A percentile compares a stretch with the other conserved stretches of the same genome.
phyloP scores from a whole-genome alignment of 2,329 filamentous ascomycete species.

The Sclerotinia nivalis region DNA sequence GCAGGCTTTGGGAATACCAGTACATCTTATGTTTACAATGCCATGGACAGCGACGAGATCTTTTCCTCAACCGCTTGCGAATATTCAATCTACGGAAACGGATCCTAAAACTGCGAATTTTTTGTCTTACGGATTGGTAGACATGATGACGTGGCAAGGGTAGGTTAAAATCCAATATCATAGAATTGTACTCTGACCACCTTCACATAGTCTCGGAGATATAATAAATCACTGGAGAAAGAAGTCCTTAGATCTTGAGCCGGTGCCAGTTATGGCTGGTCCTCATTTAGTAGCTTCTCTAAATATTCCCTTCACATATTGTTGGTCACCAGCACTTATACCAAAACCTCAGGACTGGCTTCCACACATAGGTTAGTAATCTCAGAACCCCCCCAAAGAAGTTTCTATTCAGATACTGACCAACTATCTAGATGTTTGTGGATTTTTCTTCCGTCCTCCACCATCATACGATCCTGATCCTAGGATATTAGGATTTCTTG shows the following conservation, averaged over 20 bases:
- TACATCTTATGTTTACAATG: conserved; percentile 45
- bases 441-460: conserved; percentile 73
- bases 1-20: conserved; percentile 10
- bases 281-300: conserved; percentile 69
- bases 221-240: conserved; percentile 72
- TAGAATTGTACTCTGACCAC: too few relatives aligned
- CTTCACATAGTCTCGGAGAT: conserved; percentile 57
- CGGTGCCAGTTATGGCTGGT: conserved; percentile 74
- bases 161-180: too few relatives aligned
- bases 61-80: conserved; percentile 75
- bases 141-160: conserved; percentile 84
- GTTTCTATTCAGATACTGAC: background rate
- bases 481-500: conserved; percentile 50
- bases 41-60: conserved; percentile 72
- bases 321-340: conserved; percentile 53
- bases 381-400: too few relatives aligned
- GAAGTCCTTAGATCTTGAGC: conserved; percentile 67
- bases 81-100: conserved; percentile 64
- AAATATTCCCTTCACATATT: conserved; percentile 73
- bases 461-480: conserved; percentile 54
- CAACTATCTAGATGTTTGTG: conserved; percentile 57
- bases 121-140: conserved; percentile 74
- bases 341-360: conserved; percentile 17
- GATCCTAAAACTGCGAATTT: conserved; percentile 73
- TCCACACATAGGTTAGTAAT: conserved; percentile 54